Base-by-base conservation (phyloP, 2,329 filamentous ascomycete genomes). In the Reticulascus tulasneorum region DNA sequence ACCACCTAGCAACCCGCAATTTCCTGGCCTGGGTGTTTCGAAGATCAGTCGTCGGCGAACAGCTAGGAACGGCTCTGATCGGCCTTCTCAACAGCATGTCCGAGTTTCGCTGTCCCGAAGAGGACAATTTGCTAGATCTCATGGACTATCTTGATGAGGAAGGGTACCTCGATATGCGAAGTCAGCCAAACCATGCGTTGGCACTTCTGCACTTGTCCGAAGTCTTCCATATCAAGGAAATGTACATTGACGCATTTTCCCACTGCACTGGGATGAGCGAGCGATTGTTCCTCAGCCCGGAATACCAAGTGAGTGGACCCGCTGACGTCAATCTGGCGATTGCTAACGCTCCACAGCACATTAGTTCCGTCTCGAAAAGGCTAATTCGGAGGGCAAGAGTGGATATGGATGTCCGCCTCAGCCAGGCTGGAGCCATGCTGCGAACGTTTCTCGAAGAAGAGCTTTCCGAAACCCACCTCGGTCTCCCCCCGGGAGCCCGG, bases 231-330 rank as follows among this genome's bases (percentile, higher is more conserved):
- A 58, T 84, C 18, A 67, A 66, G 35, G 71, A 78, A n/a, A 59
- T 86, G 10, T 91, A 86, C 67, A 71, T 80, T 9, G 75, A 86
- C 50, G 80, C 86, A 0, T 88, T 90, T 58, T 72, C 76, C 11
- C 86, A 93, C 51, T 88, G 85, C 52, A 82, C 84, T 23, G 86
- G 86, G 27, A 89, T 91, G 85, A 75, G 74, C 41, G 76, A 84
- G 15, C 64, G 66, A 18, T 44, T 90, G 6, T 63, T 68, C 25
- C 51, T 60, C 6, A 75, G 72, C 46, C 55, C 70, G 2, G 84
- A 85, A 44, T 85, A 79, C 42, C 63, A 73, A 55, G 80, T 82
- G 63, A 27, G 35, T 20, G 32, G 6, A 42, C 30, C n/a, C n/a
- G n/a, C n/a, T n/a, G n/a, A n/a, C n/a, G 4, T 29, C 12, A 9